These are phyloP conservation scores for Boletus insuetus DNA, from an alignment of 768 basidiomycete genomes.

Conservation along the genomic window DNA sequence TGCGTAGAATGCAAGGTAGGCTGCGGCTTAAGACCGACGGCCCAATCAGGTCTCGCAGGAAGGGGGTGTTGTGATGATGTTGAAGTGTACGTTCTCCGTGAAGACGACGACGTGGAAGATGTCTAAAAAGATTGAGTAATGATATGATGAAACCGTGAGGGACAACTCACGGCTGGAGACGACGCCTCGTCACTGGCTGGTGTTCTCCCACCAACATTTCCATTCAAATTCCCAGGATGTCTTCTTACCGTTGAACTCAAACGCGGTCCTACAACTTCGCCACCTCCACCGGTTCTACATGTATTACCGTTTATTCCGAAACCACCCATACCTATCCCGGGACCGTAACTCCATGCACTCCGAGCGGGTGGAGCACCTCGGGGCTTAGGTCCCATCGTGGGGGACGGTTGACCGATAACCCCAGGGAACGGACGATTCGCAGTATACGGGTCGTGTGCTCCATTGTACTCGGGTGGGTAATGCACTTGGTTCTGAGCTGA, in stretches of 20 bases:
- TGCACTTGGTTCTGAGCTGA: conserved; percentile 25
- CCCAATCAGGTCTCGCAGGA: conserved; percentile 86
- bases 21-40: conserved; percentile 77
- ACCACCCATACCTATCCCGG: conserved; percentile 54
- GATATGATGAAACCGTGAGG: background rate
- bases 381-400: conserved; percentile 24
- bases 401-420: conserved; percentile 30
- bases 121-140: conserved; percentile 44
- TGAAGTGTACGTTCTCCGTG: conserved; percentile 73
- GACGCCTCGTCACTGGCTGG: conserved; percentile 72
- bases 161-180: conserved; percentile 66
- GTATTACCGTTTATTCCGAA: conserved; percentile 31
- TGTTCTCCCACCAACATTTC: conserved; percentile 55
- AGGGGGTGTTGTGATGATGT: conserved; percentile 74
- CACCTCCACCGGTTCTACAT: conserved; percentile 26
- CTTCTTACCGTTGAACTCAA: conserved; percentile 51
- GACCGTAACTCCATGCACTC: conserved; percentile 69
- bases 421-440: conserved; percentile 28
- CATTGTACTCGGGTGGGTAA: conserved; percentile 31
- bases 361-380: conserved; percentile 42
- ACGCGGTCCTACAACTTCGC: conserved; percentile 63
- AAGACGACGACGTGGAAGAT: conserved; percentile 79
- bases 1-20: conserved; percentile 57
- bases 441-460: conserved; percentile 24
- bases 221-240: conserved; percentile 46